Conservation (phyloP, 805 yeast genomes). For the Candida railenensis region DNA sequence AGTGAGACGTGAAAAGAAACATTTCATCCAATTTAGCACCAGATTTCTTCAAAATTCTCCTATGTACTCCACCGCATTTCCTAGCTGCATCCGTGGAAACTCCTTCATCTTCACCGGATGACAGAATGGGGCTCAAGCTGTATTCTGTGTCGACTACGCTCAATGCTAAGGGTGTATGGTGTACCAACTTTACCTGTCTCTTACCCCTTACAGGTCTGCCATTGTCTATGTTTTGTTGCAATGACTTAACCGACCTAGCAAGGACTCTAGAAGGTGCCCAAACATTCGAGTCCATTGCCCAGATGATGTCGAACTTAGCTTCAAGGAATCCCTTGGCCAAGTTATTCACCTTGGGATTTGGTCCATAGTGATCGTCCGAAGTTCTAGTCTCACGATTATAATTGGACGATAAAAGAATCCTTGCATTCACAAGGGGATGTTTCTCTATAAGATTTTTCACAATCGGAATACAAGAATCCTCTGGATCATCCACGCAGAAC, state of each 20-base stretch:
- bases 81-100: not conserved
- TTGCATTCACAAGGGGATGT: slow-evolving; percentile 59
- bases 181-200: slow-evolving; percentile 64
- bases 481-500: slow-evolving; percentile 66
- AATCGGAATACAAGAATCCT: slow-evolving; percentile 65
- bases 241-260: slow-evolving; percentile 57
- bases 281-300: slow-evolving; percentile 87
- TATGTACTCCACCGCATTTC: not conserved
- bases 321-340: slow-evolving; percentile 72
- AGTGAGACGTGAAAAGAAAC: slow-evolving; percentile 80
- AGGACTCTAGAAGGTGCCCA: slow-evolving; percentile 70
- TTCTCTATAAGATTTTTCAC: slow-evolving; percentile 48
- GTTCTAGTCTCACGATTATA: slow-evolving; percentile 11
- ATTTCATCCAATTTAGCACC: slow-evolving; percentile 82
- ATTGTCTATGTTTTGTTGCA: slow-evolving; percentile 50
- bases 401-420: slow-evolving; percentile 44
- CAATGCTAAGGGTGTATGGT: slow-evolving; percentile 75
- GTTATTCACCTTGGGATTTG: slow-evolving; percentile 88
- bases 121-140: slow-evolving; percentile 16
- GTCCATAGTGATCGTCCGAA: slow-evolving; percentile 61
- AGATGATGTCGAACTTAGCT: slow-evolving; percentile 71
- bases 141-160: slow-evolving; percentile 31
- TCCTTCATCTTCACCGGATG: slow-evolving; percentile 2
- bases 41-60: slow-evolving; percentile 21
- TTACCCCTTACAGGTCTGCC: slow-evolving; percentile 33